Percentiles rank a stretch among this genome's conserved stretches.
These are phyloP conservation scores for Linum lewisii DNA, from an alignment of 345 rosid species.

Conservation along the genomic window DNA sequence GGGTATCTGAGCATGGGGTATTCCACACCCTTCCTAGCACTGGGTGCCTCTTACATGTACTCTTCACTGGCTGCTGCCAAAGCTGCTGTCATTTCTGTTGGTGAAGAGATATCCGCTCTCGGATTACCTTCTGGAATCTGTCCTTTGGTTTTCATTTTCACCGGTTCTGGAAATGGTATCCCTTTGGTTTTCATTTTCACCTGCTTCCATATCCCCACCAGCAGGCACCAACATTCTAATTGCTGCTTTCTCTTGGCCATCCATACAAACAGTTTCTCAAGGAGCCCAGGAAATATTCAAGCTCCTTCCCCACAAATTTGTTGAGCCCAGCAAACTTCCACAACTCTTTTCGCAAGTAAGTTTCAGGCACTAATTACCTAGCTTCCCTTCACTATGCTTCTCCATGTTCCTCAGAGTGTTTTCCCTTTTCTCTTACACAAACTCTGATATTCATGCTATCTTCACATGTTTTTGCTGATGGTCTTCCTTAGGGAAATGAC, in stretches of 20 bases:
- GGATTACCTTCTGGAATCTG: conserved; percentile 76
- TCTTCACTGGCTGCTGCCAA: conserved; percentile 80
- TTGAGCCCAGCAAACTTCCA: conserved; percentile 66
- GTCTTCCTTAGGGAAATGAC: conserved; percentile 34
- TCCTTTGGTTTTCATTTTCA: conserved; percentile 73
- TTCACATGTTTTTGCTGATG: neutral
- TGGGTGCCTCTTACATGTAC: conserved; percentile 76
- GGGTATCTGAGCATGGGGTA: conserved; percentile 75
- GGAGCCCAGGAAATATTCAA: conserved; percentile 94
- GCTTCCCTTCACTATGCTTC: no score
- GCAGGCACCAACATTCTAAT: neutral
- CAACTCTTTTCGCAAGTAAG: conserved; percentile 54
- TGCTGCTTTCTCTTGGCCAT: neutral
- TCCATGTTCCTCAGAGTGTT: neutral
- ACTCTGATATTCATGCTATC: neutral
- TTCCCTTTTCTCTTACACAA: neutral
- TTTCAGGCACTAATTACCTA: no score
- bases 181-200: conserved; percentile 1
- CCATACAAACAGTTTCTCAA: conserved; percentile 39
- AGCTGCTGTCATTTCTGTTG: conserved; percentile 72
- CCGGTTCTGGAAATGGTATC: conserved; percentile 72
- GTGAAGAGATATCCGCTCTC: conserved; percentile 67
- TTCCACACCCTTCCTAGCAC: conserved; percentile 70
- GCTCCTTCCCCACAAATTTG: conserved; percentile 87
- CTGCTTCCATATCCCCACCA: neutral